Evolutionary conservation across 805 yeast genomes (phyloP), one percentile per base, ranked within the genome.

Genomic region (Candida khao-thaluensis): DNA sequence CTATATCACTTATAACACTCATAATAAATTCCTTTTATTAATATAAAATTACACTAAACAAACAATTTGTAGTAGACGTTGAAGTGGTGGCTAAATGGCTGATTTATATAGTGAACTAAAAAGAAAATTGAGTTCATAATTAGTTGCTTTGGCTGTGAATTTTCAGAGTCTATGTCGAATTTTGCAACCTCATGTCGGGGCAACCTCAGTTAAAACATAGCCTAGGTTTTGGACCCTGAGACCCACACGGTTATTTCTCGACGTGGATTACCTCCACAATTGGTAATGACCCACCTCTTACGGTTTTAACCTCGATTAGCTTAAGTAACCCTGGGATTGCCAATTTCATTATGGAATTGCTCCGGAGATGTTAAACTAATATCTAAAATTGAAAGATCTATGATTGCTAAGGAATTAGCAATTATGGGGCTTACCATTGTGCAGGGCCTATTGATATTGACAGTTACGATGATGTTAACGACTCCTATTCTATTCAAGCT

Each of bases 101-200:
- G n/a, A 12, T n/a, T 17, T 29, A 17, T 29, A 29, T 29, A 29
- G 32, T 6, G 14, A 14, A 10, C 8, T 15, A 29, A 29, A 29
- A 29, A 29, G 32, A 29, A 29, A 29, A 29, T 29, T 3, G 32
- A 11, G 22, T 17, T 27, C 10, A 17, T 29, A 29, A 15, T 8
- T 17, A 17, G 17, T 29, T 29, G 32, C 32, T 29, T 29, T 17
- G 32, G 32, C 32, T 29, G 32, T 29, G 32, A 29, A 29, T 29
- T 29, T 29, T 17, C 23, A 29, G 9, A 11, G 14, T 8, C 22
- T 17, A n/a, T 29, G 32, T 29, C 32, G 23, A 11, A 16, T 9
- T 29, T 29, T 29, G 32, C 32, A 29, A 15, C 32, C 4, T n/a
- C 22, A 17, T 29, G 32, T 29, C 32, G 22, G 5, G 23, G 17